phyloP scores from a whole-genome alignment of 805 yeast genomes.

The Saturnispora sekii region DNA sequence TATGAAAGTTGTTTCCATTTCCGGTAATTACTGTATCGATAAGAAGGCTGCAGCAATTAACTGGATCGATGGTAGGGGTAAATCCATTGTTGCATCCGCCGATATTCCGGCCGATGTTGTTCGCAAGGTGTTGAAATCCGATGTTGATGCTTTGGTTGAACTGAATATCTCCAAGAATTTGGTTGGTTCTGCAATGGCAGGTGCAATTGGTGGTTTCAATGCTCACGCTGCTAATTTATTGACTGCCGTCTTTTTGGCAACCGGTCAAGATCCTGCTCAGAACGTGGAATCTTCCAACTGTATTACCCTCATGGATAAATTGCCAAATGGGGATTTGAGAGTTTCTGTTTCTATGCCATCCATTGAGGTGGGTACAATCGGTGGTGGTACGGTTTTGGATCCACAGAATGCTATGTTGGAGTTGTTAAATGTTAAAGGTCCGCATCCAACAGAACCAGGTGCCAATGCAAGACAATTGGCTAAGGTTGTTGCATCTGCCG shows the following conservation, averaged over 20 bases:
- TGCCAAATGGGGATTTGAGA: slow-evolving; percentile 63
- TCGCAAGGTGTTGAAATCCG: slow-evolving; percentile 74
- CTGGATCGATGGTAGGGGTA: slow-evolving; percentile 99
- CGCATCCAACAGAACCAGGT: slow-evolving; percentile 90
- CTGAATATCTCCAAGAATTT: slow-evolving; percentile 82
- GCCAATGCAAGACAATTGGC: slow-evolving; percentile 92
- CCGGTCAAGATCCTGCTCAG: slow-evolving; percentile 99
- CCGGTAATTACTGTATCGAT: slow-evolving; percentile 97
- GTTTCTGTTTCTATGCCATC: slow-evolving; percentile 99
- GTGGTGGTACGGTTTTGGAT: slow-evolving; percentile 96
- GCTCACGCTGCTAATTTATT: slow-evolving; percentile 97
- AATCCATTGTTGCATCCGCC: slow-evolving; percentile 95
- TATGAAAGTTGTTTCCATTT: slow-evolving; percentile 85
- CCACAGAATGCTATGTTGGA: slow-evolving; percentile 97
- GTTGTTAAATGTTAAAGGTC: slow-evolving; percentile 89
- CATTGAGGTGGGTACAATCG: slow-evolving; percentile 97
- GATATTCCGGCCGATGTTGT: slow-evolving; percentile 78
- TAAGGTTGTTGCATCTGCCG: slow-evolving; percentile 85
- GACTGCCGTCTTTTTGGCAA: slow-evolving; percentile 87
- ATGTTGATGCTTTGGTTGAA: slow-evolving; percentile 86
- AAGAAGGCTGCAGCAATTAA: slow-evolving; percentile 97
- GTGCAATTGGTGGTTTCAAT: slow-evolving; percentile 94
- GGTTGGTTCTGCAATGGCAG: slow-evolving; percentile 98
- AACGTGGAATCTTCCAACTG: slow-evolving; percentile 96
- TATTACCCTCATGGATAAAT: slow-evolving; percentile 87